These are phyloP conservation scores for Inonotus obliquus DNA, from an alignment of 1,284 basidiomycete genomes.

Conservation along the genomic window DNA sequence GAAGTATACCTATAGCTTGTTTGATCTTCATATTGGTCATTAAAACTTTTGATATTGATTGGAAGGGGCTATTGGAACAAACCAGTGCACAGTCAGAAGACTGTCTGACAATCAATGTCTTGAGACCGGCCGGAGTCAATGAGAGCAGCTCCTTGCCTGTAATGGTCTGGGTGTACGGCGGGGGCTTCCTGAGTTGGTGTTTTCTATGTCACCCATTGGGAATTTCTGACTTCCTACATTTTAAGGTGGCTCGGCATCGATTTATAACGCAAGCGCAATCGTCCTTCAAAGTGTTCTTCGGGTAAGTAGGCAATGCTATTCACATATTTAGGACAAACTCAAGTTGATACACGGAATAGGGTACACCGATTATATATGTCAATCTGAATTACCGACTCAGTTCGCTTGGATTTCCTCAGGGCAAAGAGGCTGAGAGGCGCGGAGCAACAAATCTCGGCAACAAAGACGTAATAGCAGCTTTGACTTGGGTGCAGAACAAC, in stretches of 20 bases:
- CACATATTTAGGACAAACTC: not conserved
- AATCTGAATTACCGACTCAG: conserved; percentile 51
- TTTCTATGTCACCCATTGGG: not conserved
- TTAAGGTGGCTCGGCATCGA: conserved; percentile 29
- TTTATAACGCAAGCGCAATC: conserved; percentile 39
- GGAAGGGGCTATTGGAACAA: not conserved
- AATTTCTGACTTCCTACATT: not conserved
- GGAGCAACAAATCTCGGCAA: conserved; percentile 40
- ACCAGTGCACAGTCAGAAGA: conserved; percentile 33
- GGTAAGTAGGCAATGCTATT: conserved; percentile 29
- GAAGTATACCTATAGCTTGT: conserved; percentile 20
- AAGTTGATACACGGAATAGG: conserved; percentile 11
- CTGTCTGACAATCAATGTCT: conserved; percentile 44
- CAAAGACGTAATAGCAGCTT: conserved; percentile 38
- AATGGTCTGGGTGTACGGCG: conserved; percentile 32
- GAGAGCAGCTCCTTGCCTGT: conserved; percentile 30
- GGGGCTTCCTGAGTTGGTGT: conserved; percentile 20
- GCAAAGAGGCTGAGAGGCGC: conserved; percentile 36
- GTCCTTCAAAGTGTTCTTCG: conserved; percentile 41
- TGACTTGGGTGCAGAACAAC: conserved; percentile 46
- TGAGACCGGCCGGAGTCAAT: conserved; percentile 34
- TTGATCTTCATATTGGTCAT: not conserved
- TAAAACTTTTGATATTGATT: not conserved
- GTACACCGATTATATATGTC: conserved; percentile 50
- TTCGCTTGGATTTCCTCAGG: conserved; percentile 46